Conservation (phyloP, 2,329 filamentous ascomycete species). For the Pseudocercospora ulei region DNA sequence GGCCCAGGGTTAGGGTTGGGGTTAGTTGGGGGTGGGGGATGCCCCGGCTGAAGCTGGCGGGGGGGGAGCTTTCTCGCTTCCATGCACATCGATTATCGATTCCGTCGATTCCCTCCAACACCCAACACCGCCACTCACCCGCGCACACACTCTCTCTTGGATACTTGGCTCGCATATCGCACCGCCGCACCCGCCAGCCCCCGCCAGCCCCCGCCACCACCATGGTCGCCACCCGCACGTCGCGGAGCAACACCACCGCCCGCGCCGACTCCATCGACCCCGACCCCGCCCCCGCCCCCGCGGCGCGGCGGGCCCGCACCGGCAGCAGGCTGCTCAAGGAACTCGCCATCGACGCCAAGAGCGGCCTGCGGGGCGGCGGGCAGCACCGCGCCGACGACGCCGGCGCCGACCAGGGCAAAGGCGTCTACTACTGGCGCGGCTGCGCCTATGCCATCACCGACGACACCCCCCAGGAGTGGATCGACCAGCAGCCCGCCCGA, state of each 20-base stretch:
- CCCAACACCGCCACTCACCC: too few relatives aligned
- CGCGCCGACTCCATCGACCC: too few relatives aligned
- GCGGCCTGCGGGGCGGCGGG: constrained; percentile 14
- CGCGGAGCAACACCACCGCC: constrained; percentile 1
- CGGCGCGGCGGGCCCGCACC: constrained; percentile 1
- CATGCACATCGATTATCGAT: too few relatives aligned
- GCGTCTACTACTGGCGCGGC: constrained; percentile 19
- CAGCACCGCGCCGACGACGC: not conserved
- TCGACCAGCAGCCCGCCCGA: constrained; percentile 14
- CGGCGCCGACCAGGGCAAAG: not conserved
- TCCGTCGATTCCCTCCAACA: too few relatives aligned
- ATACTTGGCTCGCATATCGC: too few relatives aligned
- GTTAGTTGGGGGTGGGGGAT: too few relatives aligned
- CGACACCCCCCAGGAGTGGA: constrained; percentile 22
- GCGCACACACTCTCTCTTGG: too few relatives aligned
- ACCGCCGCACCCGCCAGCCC: too few relatives aligned
- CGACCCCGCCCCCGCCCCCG: not conserved
- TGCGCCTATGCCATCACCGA: constrained; percentile 18
- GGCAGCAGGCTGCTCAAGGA: constrained; percentile 10
- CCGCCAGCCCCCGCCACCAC: too few relatives aligned
- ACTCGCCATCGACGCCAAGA: constrained; percentile 17
- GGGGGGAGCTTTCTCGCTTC: too few relatives aligned
- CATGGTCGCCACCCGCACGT: constrained; percentile 12
- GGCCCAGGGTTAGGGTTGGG: too few relatives aligned
- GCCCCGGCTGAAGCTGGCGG: too few relatives aligned